A percentile compares a stretch with the other conserved stretches of the same genome.
These are phyloP conservation scores for Lenwebbia sp. DNA, from an alignment of 345 rosid genomes.

Conservation along the genomic window DNA sequence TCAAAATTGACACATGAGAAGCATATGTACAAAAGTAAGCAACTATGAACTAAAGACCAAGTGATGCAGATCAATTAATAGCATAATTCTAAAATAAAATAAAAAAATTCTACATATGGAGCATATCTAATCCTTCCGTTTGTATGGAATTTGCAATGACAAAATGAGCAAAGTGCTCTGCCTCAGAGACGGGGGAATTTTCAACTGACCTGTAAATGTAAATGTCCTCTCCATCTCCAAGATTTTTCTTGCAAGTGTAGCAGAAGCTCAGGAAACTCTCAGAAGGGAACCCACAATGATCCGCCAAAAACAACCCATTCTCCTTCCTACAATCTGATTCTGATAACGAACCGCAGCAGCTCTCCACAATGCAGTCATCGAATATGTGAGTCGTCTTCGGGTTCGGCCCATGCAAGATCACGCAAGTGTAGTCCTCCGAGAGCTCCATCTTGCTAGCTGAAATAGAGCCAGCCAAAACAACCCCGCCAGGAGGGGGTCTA, in stretches of 20 bases:
- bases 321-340: constrained; percentile 10
- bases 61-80: not conserved
- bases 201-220: constrained; percentile 79
- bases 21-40: not conserved
- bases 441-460: constrained; percentile 56
- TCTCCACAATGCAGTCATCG: constrained; percentile 66
- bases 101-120: not conserved
- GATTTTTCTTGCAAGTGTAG: constrained; percentile 63
- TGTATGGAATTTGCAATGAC: not conserved
- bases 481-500: not conserved
- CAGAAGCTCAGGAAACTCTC: constrained; percentile 72
- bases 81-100: not conserved
- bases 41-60: not conserved
- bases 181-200: not conserved
- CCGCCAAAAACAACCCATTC: constrained; percentile 5
- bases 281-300: constrained; percentile 17
- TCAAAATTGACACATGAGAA: not conserved
- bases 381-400: constrained; percentile 87
- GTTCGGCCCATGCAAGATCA: constrained; percentile 71
- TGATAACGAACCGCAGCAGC: constrained; percentile 43
- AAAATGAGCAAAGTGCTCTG: not conserved
- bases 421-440: constrained; percentile 93
- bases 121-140: not conserved
- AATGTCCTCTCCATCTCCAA: constrained; percentile 74
- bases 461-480: constrained; percentile 3